phyloP scores from a whole-genome alignment of 2,329 filamentous ascomycete species.

The Colletotrichum simmondsii region DNA sequence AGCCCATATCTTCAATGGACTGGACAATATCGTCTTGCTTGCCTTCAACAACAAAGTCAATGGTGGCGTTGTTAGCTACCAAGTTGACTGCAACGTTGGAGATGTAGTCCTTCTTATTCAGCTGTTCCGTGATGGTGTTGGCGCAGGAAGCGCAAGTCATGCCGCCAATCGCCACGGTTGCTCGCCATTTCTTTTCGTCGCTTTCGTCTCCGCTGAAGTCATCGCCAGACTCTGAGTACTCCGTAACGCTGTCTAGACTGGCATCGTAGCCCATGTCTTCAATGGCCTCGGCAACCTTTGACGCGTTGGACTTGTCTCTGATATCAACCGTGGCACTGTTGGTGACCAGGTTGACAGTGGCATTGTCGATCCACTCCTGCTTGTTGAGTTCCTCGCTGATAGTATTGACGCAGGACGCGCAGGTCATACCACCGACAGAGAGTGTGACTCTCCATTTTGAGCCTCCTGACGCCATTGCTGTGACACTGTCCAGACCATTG shows the following conservation, averaged over 20 bases:
- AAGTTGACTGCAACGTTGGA: conserved; percentile 65
- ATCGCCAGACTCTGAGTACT: conserved; percentile 53
- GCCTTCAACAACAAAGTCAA: conserved; percentile 54
- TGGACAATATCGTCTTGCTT: conserved; percentile 40
- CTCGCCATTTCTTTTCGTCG: conserved; percentile 52
- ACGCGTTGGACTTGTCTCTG: conserved; percentile 43
- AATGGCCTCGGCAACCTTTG: conserved; percentile 58
- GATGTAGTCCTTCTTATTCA: conserved; percentile 67
- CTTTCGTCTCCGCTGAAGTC: conserved; percentile 46
- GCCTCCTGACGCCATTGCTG: conserved; percentile 8
- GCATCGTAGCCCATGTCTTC: conserved; percentile 76
- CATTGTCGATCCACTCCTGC: conserved; percentile 66
- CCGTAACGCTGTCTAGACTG: conserved; percentile 61
- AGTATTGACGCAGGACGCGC: conserved; percentile 73
- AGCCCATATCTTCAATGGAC: conserved; percentile 65
- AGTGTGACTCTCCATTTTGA: conserved; percentile 59
- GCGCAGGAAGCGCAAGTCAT: conserved; percentile 81
- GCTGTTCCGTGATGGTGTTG: conserved; percentile 69
- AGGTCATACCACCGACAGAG: conserved; percentile 80
- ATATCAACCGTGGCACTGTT: conserved; percentile 75
- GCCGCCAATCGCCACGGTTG: conserved; percentile 70
- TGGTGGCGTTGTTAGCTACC: conserved; percentile 67
- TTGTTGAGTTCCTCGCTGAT: conserved; percentile 70
- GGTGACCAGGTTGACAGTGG: conserved; percentile 72
- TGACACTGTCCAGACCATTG: conserved; percentile 5